These are phyloP conservation scores for Prunus campanulata DNA, from an alignment of 306 rosid genomes.

Conservation along the genomic window DNA sequence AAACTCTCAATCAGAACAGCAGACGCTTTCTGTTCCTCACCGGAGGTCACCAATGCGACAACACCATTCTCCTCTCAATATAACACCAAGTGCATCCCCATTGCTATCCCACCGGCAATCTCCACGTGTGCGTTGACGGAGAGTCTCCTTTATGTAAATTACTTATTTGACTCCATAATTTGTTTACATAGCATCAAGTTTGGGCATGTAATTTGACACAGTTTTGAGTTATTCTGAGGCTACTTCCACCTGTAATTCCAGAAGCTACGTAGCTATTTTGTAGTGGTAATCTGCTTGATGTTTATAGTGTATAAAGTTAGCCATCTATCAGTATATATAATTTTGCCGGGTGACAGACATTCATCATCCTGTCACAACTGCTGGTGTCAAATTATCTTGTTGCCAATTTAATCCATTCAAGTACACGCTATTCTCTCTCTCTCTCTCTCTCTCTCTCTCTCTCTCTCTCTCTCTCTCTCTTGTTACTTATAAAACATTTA, in stretches of 20 bases:
- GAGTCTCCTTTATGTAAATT: constrained; percentile 29
- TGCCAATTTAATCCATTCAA: not conserved
- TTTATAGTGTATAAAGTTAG: constrained; percentile 24
- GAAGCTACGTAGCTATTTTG: constrained; percentile 10
- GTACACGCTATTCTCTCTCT: not conserved
- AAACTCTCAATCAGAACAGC: constrained; percentile 43
- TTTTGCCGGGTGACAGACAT: not conserved
- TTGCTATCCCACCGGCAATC: constrained; percentile 53
- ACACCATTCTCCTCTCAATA: constrained; percentile 39
- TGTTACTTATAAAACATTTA: too few species aligned
- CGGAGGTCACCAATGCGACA: constrained; percentile 51
- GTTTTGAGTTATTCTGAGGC: constrained; percentile 29
- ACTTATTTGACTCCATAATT: constrained; percentile 20
- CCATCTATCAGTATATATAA: not conserved
- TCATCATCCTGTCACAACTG: not conserved
- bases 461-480: too few species aligned
- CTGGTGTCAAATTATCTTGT: not conserved
- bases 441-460: not conserved
- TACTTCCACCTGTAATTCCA: constrained; percentile 17
- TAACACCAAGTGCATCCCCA: constrained; percentile 59
- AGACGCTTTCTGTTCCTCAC: constrained; percentile 20
- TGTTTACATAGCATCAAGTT: constrained; percentile 26
- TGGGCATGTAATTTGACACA: constrained; percentile 30
- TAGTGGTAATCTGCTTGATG: constrained; percentile 3
- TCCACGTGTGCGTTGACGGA: constrained; percentile 32